Evolutionary conservation across 768 basidiomycete species (phyloP).

Genomic region (Pulveroboletus sp.): DNA sequence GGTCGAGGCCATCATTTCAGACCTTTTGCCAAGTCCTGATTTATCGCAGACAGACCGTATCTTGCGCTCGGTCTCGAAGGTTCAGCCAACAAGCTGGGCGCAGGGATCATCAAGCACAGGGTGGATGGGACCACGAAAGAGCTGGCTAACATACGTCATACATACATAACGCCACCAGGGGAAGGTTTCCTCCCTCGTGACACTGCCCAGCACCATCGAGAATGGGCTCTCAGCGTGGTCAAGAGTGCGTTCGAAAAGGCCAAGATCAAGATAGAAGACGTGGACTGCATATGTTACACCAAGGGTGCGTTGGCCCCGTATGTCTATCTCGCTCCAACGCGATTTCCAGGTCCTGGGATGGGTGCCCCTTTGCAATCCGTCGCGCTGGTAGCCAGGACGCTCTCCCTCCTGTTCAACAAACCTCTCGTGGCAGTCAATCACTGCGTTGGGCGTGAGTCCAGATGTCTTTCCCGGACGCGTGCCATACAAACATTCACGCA

Average conservation of each 20-base stretch:
- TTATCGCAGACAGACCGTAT: constrained; percentile 53
- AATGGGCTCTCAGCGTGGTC: constrained; percentile 86
- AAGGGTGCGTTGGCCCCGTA: constrained; percentile 61
- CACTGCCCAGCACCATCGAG: constrained; percentile 92
- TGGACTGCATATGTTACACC: constrained; percentile 96
- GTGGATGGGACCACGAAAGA: constrained; percentile 70
- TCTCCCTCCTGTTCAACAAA: constrained; percentile 83
- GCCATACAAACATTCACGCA: constrained; percentile 29
- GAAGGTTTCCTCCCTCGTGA: constrained; percentile 96
- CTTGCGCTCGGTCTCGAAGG: constrained; percentile 97
- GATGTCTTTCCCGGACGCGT: neutral
- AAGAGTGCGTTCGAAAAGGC: constrained; percentile 70
- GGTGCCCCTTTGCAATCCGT: constrained; percentile 95
- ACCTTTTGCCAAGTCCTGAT: constrained; percentile 10
- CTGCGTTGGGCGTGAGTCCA: constrained; percentile 86
- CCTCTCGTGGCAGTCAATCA: constrained; percentile 98
- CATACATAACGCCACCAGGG: constrained; percentile 98
- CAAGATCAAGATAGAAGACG: constrained; percentile 61
- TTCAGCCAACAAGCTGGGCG: constrained; percentile 96
- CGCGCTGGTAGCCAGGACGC: constrained; percentile 86
- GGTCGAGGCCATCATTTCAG: constrained; percentile 25
- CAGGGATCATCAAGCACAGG: constrained; percentile 84
- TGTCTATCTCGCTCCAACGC: neutral
- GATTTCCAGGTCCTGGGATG: constrained; percentile 89
- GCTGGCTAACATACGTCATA: constrained; percentile 91